Conservation (phyloP, 371 early-diverging fungal genomes). For the Apophysomyces ossiformis region DNA sequence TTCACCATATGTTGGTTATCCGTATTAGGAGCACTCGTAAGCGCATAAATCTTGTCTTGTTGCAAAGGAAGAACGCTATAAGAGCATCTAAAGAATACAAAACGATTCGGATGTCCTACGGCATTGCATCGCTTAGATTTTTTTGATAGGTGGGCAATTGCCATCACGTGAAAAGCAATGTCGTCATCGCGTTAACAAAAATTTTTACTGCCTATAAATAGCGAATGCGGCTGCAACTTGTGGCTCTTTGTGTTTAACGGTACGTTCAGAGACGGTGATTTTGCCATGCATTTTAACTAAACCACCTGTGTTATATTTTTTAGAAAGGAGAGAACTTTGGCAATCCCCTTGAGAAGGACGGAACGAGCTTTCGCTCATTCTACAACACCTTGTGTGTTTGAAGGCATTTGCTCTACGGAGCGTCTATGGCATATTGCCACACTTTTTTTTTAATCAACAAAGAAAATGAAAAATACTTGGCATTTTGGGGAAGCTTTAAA, state of each 20-base stretch:
- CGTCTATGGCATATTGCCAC: conserved; percentile 49
- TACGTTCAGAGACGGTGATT: conserved; percentile 13
- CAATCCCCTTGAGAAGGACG: conserved; percentile 63
- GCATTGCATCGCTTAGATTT: too few relatives aligned
- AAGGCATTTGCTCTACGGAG: conserved; percentile 42
- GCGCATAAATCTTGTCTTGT: too few relatives aligned
- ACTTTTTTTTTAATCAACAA: conserved; percentile 29
- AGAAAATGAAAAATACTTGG: conserved; percentile 29
- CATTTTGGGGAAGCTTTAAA: neutral
- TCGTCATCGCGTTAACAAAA: too few relatives aligned
- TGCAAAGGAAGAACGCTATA: too few relatives aligned
- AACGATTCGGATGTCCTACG: too few relatives aligned
- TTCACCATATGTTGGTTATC: too few relatives aligned
- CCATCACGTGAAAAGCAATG: too few relatives aligned
- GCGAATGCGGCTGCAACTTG: too few relatives aligned
- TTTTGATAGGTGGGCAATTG: too few relatives aligned
- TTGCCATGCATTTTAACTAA: neutral
- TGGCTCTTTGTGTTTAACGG: conserved; percentile 36
- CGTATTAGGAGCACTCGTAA: too few relatives aligned
- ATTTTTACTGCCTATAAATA: too few relatives aligned
- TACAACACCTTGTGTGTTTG: conserved; percentile 46
- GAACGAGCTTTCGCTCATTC: conserved; percentile 51
- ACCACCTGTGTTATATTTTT: neutral
- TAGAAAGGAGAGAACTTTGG: conserved; percentile 61
- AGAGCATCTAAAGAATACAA: too few relatives aligned